Evolutionary conservation across 1,284 basidiomycete species (phyloP).

Genomic region (Amylostereum chailletii): DNA sequence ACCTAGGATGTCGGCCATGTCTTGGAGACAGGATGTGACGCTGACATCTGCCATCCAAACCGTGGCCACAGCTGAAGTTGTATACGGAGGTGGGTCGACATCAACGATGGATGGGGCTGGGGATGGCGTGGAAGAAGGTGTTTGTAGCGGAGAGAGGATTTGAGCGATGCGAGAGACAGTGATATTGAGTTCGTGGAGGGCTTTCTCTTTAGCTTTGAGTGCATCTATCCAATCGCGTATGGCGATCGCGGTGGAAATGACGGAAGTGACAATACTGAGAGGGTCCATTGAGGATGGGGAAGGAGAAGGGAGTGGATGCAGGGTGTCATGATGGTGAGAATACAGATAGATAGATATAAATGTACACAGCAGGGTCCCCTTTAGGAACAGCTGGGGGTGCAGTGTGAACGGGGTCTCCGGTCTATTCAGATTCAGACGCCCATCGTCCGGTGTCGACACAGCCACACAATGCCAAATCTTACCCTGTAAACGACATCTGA

Average conservation of each 20-base stretch:
- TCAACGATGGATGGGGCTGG: not conserved
- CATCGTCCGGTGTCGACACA: no score
- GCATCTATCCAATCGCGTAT: conserved; percentile 3
- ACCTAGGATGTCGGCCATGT: conserved; percentile 6
- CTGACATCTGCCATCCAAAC: not conserved
- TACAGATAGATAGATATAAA: no score
- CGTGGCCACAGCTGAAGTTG: no score
- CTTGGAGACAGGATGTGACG: conserved; percentile 3
- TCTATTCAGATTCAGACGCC: no score
- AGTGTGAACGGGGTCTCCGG: no score
- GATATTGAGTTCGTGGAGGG: not conserved
- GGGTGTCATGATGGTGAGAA: no score
- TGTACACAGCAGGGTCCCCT: no score
- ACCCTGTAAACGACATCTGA: no score
- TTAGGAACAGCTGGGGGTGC: no score
- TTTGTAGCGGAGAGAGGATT: conserved; percentile 4
- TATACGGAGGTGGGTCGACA: not conserved
- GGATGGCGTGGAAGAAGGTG: not conserved
- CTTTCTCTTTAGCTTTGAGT: not conserved
- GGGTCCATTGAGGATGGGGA: conserved; percentile 1
- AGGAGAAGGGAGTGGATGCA: no score
- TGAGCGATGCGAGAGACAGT: conserved; percentile 2
- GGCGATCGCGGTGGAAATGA: conserved; percentile 3
- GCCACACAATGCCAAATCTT: no score
- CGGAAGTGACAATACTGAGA: not conserved